Evolutionary conservation across 345 rosid genomes (phyloP).

Genomic region (Hypericum perforatum): DNA sequence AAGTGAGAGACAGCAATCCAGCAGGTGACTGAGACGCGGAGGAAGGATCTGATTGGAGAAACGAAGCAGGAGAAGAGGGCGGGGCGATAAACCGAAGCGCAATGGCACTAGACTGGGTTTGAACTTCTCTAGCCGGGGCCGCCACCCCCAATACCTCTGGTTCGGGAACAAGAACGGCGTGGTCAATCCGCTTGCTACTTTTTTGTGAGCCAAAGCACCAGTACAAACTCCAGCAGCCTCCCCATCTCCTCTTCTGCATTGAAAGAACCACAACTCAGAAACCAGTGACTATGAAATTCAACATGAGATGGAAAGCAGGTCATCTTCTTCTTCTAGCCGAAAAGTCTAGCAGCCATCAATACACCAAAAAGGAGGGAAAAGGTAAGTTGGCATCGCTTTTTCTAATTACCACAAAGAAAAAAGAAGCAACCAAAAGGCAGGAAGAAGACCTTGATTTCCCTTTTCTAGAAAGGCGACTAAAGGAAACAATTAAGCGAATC

Average conservation of each 20-base stretch:
- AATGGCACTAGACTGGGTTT: conserved; percentile 33
- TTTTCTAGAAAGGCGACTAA: too few relatives aligned
- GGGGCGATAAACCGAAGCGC: conserved; percentile 76
- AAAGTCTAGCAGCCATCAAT: too few relatives aligned
- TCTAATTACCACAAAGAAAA: too few relatives aligned
- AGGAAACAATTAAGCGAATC: too few relatives aligned
- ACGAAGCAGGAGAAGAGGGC: conserved; percentile 90
- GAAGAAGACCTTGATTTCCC: too few relatives aligned
- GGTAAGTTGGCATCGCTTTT: too few relatives aligned
- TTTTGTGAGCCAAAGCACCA: conserved; percentile 77
- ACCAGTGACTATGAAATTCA: conserved; percentile 2
- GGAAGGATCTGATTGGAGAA: conserved; percentile 79
- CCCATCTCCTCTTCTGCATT: conserved; percentile 76
- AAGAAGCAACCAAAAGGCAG: too few relatives aligned
- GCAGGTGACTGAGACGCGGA: conserved; percentile 70
- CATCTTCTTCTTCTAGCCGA: too few relatives aligned
- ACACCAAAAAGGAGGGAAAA: too few relatives aligned
- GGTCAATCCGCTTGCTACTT: conserved; percentile 65
- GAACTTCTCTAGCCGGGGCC: conserved; percentile 29
- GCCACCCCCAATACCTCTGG: conserved; percentile 33
- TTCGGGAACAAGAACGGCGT: conserved; percentile 74
- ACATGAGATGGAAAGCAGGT: too few relatives aligned
- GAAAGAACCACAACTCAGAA: conserved; percentile 4
- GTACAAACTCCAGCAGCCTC: conserved; percentile 65
- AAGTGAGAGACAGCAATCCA: conserved; percentile 45